Conservation (phyloP, 495 filamentous ascomycete genomes). For the Penicillium angulare region DNA sequence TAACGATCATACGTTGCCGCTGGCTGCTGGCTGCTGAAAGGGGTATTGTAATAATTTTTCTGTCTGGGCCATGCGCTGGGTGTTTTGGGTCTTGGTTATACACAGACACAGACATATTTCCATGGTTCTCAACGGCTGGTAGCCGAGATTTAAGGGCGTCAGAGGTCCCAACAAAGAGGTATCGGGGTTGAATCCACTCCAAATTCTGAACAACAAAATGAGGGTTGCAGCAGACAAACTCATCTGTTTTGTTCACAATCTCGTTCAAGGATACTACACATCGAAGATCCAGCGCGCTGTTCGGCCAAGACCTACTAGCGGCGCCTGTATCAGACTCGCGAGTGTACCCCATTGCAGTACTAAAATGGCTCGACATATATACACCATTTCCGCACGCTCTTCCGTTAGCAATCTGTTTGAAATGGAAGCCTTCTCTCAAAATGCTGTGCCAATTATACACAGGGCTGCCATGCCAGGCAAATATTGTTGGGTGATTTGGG, state of each 20-base stretch:
- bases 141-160: neutral
- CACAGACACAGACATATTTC: conserved; percentile 1
- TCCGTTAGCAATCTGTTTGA: conserved; percentile 58
- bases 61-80: conserved; percentile 36
- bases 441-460: conserved; percentile 89
- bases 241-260: conserved; percentile 70
- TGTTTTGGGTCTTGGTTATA: conserved; percentile 56
- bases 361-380: conserved; percentile 65
- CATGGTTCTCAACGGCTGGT: neutral
- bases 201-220: conserved; percentile 72
- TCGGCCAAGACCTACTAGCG: conserved; percentile 52
- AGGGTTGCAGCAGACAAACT: conserved; percentile 55
- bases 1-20: neutral
- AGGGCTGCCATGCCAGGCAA: conserved; percentile 81
- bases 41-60: conserved; percentile 44
- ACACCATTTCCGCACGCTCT: conserved; percentile 77
- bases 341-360: conserved; percentile 58
- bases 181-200: conserved; percentile 91
- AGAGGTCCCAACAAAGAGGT: conserved; percentile 64
- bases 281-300: conserved; percentile 58
- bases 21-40: conserved; percentile 39
- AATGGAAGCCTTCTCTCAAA: conserved; percentile 78
- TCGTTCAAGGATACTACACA: conserved; percentile 79
- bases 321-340: conserved; percentile 7
- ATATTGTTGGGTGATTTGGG: conserved; percentile 61